Evolutionary conservation across 2,329 filamentous ascomycete genomes (phyloP).

Genomic region (Pseudonectria foliicola): DNA sequence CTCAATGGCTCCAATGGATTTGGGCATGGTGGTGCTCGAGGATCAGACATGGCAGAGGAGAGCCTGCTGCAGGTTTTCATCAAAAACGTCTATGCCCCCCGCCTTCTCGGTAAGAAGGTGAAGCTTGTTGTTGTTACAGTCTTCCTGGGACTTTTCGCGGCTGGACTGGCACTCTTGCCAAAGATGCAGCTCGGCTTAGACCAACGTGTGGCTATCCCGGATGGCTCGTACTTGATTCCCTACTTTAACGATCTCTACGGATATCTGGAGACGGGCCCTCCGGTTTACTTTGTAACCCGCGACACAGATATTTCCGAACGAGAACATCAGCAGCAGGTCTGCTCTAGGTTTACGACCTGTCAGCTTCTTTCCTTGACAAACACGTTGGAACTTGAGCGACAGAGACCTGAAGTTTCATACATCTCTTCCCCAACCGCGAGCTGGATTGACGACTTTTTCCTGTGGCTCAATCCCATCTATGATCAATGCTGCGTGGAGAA

Average conservation of each 20-base stretch:
- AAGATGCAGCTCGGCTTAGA: conserved; percentile 82
- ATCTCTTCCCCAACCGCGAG: conserved; percentile 83
- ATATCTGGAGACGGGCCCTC: conserved; percentile 86
- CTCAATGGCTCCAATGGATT: conserved; percentile 53
- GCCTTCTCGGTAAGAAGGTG: conserved; percentile 69
- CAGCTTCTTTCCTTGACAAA: conserved; percentile 78
- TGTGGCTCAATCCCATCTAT: conserved; percentile 84
- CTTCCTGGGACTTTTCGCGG: conserved; percentile 83
- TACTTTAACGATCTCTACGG: conserved; percentile 96
- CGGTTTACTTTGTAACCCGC: conserved; percentile 90
- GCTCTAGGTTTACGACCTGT: conserved; percentile 86
- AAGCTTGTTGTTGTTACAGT: conserved; percentile 70
- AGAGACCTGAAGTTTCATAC: conserved; percentile 79
- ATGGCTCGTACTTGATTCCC: conserved; percentile 87
- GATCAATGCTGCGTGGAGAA: conserved; percentile 67
- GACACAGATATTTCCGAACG: conserved; percentile 73
- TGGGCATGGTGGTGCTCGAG: conserved; percentile 45
- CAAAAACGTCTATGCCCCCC: conserved; percentile 79
- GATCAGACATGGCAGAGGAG: conserved; percentile 75
- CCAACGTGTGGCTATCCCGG: conserved; percentile 88
- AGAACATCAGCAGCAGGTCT: conserved; percentile 74
- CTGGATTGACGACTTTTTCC: conserved; percentile 95
- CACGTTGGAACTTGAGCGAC: conserved; percentile 88
- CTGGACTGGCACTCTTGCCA: conserved; percentile 76
- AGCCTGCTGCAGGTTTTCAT: conserved; percentile 80